phyloP scores from a whole-genome alignment of 257 asterid genomes.

The Nicotiana obtusifolia region DNA sequence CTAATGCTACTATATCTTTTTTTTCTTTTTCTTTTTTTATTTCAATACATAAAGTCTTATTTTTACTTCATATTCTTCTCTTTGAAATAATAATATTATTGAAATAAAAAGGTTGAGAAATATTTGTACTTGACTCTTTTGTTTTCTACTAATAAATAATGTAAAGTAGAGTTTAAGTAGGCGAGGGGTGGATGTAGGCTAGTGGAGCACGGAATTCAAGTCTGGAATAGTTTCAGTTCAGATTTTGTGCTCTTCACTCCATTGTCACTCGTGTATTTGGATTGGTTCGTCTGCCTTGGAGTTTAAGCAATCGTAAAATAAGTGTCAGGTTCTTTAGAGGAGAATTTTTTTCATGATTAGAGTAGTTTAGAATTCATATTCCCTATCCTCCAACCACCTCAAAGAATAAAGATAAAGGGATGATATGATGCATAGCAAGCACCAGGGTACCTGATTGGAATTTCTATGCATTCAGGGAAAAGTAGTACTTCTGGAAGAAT shows the following conservation, averaged over 20 bases:
- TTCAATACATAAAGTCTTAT: neutral
- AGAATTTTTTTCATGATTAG: neutral
- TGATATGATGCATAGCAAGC: neutral
- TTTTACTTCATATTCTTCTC: neutral
- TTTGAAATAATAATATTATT: neutral
- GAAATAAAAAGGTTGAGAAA: neutral
- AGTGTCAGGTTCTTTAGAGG: neutral
- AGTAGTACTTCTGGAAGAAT: conserved; percentile 30
- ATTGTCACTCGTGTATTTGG: neutral
- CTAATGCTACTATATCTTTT: neutral
- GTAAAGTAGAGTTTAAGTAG: neutral
- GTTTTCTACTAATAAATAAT: conserved; percentile 1
- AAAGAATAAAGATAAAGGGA: neutral
- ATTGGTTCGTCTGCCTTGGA: neutral
- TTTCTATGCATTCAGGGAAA: conserved; percentile 41
- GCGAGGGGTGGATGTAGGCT: neutral
- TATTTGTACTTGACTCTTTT: conserved; percentile 2
- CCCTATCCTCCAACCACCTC: neutral
- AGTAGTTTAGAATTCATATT: neutral
- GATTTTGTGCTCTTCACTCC: neutral
- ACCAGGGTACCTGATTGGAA: neutral
- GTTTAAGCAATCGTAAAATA: neutral
- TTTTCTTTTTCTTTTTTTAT: neutral
- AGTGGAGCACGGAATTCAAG: neutral
- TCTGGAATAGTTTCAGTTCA: neutral